Percentiles rank a stretch among this genome's conserved stretches.
Conservation (phyloP, 2,329 filamentous ascomycete species). For the Clarireedia paspali region DNA sequence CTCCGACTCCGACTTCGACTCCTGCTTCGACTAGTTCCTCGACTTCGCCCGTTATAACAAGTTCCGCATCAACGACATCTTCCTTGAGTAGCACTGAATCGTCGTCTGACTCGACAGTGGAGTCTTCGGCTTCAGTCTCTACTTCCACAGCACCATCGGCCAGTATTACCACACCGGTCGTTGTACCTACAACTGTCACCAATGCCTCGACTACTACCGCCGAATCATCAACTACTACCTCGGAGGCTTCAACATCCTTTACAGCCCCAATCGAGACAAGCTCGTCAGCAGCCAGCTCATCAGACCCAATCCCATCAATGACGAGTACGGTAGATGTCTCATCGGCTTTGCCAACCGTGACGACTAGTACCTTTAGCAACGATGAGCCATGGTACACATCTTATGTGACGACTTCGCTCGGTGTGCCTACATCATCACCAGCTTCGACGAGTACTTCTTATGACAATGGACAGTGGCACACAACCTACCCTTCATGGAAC, state of each 20-base stretch:
- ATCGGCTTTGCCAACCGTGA: neutral
- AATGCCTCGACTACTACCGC: neutral
- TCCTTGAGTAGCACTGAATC: neutral
- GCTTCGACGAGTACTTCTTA: conserved; percentile 13
- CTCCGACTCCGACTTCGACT: conserved; percentile 1
- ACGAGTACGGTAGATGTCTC: neutral
- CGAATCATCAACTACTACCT: neutral
- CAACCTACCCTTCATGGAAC: conserved; percentile 26
- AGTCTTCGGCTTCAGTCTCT: neutral
- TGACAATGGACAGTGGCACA: conserved; percentile 28
- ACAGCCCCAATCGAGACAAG: neutral
- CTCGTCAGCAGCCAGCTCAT: neutral
- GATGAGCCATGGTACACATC: conserved; percentile 4
- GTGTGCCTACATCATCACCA: conserved; percentile 4
- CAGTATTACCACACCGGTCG: neutral
- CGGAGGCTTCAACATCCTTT: neutral
- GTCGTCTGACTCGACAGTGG: neutral
- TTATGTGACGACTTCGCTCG: conserved; percentile 1
- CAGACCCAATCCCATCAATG: neutral
- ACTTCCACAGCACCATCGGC: neutral
- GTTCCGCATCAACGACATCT: neutral
- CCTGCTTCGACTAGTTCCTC: neutral
- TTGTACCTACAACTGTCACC: neutral
- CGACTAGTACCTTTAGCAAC: neutral
- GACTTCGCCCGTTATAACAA: neutral